Conservation (phyloP, 2,329 filamentous ascomycete species). For the Colletotrichum acutatum region DNA sequence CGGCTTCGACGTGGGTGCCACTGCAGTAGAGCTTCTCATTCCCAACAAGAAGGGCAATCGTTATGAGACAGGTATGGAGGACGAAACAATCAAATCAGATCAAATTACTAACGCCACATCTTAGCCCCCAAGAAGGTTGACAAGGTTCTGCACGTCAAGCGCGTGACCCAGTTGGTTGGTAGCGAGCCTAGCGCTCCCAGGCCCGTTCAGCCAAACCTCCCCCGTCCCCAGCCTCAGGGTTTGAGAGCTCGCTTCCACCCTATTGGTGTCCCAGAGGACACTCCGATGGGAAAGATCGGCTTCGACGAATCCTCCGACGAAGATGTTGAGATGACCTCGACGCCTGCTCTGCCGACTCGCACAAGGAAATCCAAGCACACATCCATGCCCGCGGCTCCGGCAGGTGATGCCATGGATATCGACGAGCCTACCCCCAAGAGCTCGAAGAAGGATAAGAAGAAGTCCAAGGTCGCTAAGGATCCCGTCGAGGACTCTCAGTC, state of each 20-base stretch:
- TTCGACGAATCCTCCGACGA: slow-evolving; percentile 53
- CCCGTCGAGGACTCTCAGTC: slow-evolving; percentile 16
- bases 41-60: slow-evolving; percentile 65
- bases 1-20: slow-evolving; percentile 62
- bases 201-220: slow-evolving; percentile 58
- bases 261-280: slow-evolving; percentile 61
- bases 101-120: neutral
- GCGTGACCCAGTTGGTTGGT: slow-evolving; percentile 67
- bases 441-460: slow-evolving; percentile 47
- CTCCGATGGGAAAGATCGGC: slow-evolving; percentile 51
- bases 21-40: slow-evolving; percentile 69
- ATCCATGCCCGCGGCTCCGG: slow-evolving; percentile 41
- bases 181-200: slow-evolving; percentile 43
- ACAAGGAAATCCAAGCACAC: slow-evolving; percentile 46
- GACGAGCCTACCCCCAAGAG: slow-evolving; percentile 36
- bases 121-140: slow-evolving; percentile 57
- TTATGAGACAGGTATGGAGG: slow-evolving; percentile 63
- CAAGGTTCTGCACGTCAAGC: slow-evolving; percentile 73
- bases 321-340: slow-evolving; percentile 57
- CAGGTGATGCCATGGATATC: slow-evolving; percentile 41
- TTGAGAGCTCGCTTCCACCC: slow-evolving; percentile 76
- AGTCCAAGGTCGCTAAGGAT: slow-evolving; percentile 37
- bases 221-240: slow-evolving; percentile 74
- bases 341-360: slow-evolving; percentile 42
- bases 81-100: neutral